These are phyloP conservation scores for Trapa incisa DNA, from an alignment of 345 rosid species.

Conservation along the genomic window DNA sequence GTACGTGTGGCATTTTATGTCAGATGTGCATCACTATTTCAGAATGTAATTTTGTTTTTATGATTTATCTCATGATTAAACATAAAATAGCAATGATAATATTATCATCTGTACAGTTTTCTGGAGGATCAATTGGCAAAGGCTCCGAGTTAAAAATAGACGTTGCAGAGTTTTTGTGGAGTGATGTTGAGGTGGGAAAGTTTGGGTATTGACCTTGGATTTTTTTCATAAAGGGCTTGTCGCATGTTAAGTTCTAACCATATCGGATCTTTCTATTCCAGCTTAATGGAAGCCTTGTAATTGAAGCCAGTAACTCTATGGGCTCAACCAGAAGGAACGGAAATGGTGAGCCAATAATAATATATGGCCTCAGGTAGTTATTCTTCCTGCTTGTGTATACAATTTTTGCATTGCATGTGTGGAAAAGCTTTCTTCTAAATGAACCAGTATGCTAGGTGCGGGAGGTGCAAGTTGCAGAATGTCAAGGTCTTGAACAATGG, in stretches of 20 bases:
- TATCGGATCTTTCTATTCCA: conserved; percentile 19
- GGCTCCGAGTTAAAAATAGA: conserved; percentile 81
- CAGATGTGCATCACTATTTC: no score
- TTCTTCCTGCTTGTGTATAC: conserved; percentile 5
- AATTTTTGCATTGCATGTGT: background rate
- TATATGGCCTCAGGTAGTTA: conserved; percentile 58
- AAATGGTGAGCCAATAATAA: conserved; percentile 51
- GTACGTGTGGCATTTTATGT: background rate
- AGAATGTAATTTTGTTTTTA: no score
- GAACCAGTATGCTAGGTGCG: conserved; percentile 44
- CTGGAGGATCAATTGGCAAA: conserved; percentile 59
- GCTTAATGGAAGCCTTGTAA: conserved; percentile 77
- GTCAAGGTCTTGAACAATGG: conserved; percentile 64
- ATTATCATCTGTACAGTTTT: conserved; percentile 31
- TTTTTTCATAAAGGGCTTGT: background rate
- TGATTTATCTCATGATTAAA: background rate
- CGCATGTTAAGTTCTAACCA: conserved; percentile 7
- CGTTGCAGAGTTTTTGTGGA: conserved; percentile 84
- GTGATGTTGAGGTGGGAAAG: conserved; percentile 62
- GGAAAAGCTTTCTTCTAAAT: background rate
- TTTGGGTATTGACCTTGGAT: background rate
- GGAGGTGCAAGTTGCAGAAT: conserved; percentile 65
- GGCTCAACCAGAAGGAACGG: conserved; percentile 42
- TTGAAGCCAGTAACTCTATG: conserved; percentile 62
- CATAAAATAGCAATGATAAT: background rate